phyloP scores from a whole-genome alignment of 768 basidiomycete genomes.

The Rhodosporidiobolus odoratus region DNA sequence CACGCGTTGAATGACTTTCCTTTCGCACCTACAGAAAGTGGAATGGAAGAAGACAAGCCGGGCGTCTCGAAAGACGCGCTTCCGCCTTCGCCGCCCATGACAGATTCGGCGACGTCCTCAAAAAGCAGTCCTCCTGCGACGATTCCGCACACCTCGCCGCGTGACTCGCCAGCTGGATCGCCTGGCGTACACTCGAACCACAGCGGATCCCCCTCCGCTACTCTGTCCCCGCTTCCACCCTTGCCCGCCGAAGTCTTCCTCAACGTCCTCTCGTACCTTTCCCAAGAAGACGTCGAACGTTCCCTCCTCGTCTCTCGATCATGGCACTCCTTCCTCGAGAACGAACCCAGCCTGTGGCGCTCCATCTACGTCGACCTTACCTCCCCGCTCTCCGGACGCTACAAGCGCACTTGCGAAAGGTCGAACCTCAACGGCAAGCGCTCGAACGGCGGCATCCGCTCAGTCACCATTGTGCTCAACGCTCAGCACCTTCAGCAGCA shows the following conservation, averaged over 20 bases:
- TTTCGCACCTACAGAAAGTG: background rate
- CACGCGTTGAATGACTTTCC: background rate
- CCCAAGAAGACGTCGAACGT: background rate
- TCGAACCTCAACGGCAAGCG: slow-evolving; percentile 9
- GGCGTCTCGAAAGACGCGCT: background rate
- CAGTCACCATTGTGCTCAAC: background rate
- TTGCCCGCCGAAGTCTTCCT: slow-evolving; percentile 32
- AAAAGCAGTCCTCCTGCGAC: slow-evolving; percentile 12
- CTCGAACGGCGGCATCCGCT: slow-evolving; percentile 9
- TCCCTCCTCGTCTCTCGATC: slow-evolving; percentile 20
- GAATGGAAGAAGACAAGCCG: background rate
- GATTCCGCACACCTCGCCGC: background rate
- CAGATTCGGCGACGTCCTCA: slow-evolving; percentile 12
- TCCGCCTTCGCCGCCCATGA: slow-evolving; percentile 28
- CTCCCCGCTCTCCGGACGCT: background rate
- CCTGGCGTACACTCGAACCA: background rate
- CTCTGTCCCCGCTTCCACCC: slow-evolving; percentile 19
- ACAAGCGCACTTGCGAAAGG: background rate
- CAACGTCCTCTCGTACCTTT: slow-evolving; percentile 13
- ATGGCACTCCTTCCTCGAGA: slow-evolving; percentile 17
- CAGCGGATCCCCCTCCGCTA: background rate
- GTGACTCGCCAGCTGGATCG: slow-evolving; percentile 13
- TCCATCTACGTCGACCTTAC: background rate
- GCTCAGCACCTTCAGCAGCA: fast-evolving
- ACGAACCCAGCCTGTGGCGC: slow-evolving; percentile 27